Percentiles rank a stretch among this genome's conserved stretches.
Conservation (phyloP, 148 eudicot species). For the Silene conica region DNA sequence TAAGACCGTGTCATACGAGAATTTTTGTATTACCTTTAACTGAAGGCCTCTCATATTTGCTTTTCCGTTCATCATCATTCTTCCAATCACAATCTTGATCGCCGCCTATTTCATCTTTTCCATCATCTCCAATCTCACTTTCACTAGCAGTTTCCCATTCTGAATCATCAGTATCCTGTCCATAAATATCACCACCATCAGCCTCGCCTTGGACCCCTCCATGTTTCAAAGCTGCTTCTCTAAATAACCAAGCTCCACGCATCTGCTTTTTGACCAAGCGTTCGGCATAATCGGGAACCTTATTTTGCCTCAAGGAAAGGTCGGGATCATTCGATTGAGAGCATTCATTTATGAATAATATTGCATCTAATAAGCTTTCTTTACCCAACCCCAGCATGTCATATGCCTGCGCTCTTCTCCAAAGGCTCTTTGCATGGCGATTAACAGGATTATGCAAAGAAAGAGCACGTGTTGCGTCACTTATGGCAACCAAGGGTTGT, state of each 20-base stretch:
- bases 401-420: slow-evolving; percentile 99
- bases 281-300: slow-evolving; percentile 97
- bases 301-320: slow-evolving; percentile 76
- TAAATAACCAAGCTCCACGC: slow-evolving; percentile 93
- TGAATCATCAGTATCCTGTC: slow-evolving; percentile 83
- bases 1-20: background rate
- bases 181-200: slow-evolving; percentile 60
- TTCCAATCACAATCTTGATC: slow-evolving; percentile 68
- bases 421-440: slow-evolving; percentile 91
- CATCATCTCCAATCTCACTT: slow-evolving; percentile 83
- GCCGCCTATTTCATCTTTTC: slow-evolving; percentile 49
- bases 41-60: slow-evolving; percentile 46
- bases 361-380: slow-evolving; percentile 96
- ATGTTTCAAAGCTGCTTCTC: slow-evolving; percentile 88
- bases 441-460: slow-evolving; percentile 85
- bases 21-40: slow-evolving; percentile 44
- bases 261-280: slow-evolving; percentile 95
- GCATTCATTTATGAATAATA: slow-evolving; percentile 83
- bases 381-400: slow-evolving; percentile 95
- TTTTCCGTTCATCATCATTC: slow-evolving; percentile 61
- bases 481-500: slow-evolving; percentile 81
- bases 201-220: slow-evolving; percentile 90
- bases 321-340: slow-evolving; percentile 92
- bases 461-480: slow-evolving; percentile 92
- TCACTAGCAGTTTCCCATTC: slow-evolving; percentile 99